Base-by-base conservation (phyloP, 2,329 filamentous ascomycete genomes). In the Aspergillus sp. region DNA sequence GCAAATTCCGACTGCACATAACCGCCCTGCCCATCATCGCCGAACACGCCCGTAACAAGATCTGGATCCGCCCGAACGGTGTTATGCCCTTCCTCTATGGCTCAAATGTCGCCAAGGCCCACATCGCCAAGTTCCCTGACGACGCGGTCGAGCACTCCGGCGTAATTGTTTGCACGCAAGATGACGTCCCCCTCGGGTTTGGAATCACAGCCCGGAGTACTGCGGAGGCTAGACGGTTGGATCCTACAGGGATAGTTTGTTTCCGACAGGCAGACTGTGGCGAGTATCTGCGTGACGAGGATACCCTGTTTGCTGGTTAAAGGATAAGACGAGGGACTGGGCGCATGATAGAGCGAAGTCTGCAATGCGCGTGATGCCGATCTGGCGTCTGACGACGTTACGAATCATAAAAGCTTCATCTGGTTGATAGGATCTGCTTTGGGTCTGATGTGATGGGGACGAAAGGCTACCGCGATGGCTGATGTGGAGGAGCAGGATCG, bases 61-160 rank as follows among this genome's bases (percentile, higher is more conserved):
- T 98, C 67, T 98, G 93, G 92, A 88, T 99, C 66, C 96, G 96
- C 78, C 85, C 88, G 59, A 98, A 98, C 77, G 95, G 95, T 65
- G 93, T 96, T 70, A 96, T 97, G 92, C 93, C 95, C 1, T 98
- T 96, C 75, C 79, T 99, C 47, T 99, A 98, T 77, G 95, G 95
- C 53, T 90, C 91, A 57, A 93, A 98, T 75, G 83, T 96, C 52
- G 86, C 96, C 66, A 91, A 91, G 75, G 89, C 88, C 33, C 89
- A 92, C 73, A 85, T 95, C 17, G 91, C 91, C 19, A 80, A 92
- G 61, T 93, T 90, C 87, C 90, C 87, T 41, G 92, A 96, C 70
- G 93, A 98, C 79, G 93, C 89, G 68, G 93, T 93, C 0, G 92
- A 96, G 77, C 93, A 98, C 76, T 88, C 92, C 68, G 95, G 95